These are phyloP conservation scores for Curvularia eragrostidis DNA, from an alignment of 2,329 filamentous ascomycete genomes.

Conservation along the genomic window DNA sequence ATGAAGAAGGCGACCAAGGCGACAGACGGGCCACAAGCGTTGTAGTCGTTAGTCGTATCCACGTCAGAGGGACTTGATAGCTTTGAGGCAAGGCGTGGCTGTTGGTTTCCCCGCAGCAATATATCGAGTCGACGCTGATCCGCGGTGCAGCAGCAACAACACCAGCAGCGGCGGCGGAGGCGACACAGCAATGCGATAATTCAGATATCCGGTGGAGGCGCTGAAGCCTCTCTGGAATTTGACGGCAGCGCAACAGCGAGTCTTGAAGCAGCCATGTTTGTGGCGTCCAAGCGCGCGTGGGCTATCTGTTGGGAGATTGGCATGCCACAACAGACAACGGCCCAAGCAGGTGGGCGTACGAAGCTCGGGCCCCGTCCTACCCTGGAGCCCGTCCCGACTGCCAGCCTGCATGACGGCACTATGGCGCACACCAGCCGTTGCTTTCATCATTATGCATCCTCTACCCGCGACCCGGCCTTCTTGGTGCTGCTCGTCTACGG, in stretches of 20 bases:
- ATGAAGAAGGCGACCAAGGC: conserved; percentile 4
- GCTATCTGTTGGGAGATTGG: conserved; percentile 28
- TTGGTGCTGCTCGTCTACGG: neutral
- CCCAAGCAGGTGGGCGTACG: conserved; percentile 9
- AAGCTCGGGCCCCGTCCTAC: conserved; percentile 21
- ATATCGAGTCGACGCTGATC: conserved; percentile 34
- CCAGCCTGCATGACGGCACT: conserved; percentile 10
- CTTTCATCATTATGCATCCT: conserved; percentile 13
- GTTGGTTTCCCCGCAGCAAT: conserved; percentile 38
- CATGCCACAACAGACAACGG: conserved; percentile 18
- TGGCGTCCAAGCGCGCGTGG: conserved; percentile 11
- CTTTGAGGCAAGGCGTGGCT: conserved; percentile 22
- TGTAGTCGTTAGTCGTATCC: neutral
- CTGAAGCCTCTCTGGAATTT: neutral
- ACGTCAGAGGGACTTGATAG: conserved; percentile 9
- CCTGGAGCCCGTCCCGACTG: conserved; percentile 9
- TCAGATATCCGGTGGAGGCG: neutral
- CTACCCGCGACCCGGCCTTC: conserved; percentile 2
- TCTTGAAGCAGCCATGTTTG: neutral
- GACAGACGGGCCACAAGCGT: conserved; percentile 1
- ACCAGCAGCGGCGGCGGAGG: neutral
- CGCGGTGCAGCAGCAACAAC: conserved; percentile 24
- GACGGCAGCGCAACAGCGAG: neutral
- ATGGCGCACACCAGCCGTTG: conserved; percentile 12
- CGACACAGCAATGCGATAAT: conserved; percentile 18